These are phyloP conservation scores for Naganishia sp. DNA, from an alignment of 1,284 basidiomycete species.

Conservation along the genomic window DNA sequence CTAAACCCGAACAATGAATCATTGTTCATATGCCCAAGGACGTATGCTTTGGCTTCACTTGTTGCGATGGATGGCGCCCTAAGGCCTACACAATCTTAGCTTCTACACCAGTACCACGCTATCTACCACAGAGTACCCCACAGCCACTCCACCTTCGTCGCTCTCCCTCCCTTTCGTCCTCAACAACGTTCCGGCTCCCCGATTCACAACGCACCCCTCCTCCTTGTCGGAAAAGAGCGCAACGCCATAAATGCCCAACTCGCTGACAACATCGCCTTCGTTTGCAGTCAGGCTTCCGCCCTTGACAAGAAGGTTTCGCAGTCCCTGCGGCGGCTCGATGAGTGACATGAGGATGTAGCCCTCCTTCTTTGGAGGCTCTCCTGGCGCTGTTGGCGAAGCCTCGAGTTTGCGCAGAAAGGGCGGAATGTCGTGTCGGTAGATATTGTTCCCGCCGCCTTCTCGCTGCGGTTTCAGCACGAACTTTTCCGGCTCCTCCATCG, in stretches of 20 bases:
- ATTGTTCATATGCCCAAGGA: no score
- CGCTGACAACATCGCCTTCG: slow-evolving; percentile 75
- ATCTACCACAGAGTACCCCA: slow-evolving; percentile 85
- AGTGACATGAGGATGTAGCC: slow-evolving; percentile 95
- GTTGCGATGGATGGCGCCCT: not conserved
- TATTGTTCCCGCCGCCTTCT: slow-evolving; percentile 96
- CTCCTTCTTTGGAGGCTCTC: slow-evolving; percentile 41
- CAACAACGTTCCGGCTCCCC: slow-evolving; percentile 74
- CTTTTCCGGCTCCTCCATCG: slow-evolving; percentile 59
- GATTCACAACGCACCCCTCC: slow-evolving; percentile 31
- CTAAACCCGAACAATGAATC: no score
- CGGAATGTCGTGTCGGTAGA: slow-evolving; percentile 83
- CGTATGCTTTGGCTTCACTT: not conserved
- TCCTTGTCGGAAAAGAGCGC: slow-evolving; percentile 65
- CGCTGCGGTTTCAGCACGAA: slow-evolving; percentile 94
- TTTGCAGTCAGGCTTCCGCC: slow-evolving; percentile 51
- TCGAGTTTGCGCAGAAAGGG: slow-evolving; percentile 67
- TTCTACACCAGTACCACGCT: slow-evolving; percentile 66
- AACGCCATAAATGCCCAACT: slow-evolving; percentile 91
- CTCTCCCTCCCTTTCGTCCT: slow-evolving; percentile 90
- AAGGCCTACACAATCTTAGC: not conserved
- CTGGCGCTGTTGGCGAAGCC: slow-evolving; percentile 5
- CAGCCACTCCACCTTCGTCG: slow-evolving; percentile 92
- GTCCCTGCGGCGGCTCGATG: slow-evolving; percentile 70
- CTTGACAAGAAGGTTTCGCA: slow-evolving; percentile 73